Conservation (phyloP, 2,329 filamentous ascomycete species). For the Alternaria ventricosa region DNA sequence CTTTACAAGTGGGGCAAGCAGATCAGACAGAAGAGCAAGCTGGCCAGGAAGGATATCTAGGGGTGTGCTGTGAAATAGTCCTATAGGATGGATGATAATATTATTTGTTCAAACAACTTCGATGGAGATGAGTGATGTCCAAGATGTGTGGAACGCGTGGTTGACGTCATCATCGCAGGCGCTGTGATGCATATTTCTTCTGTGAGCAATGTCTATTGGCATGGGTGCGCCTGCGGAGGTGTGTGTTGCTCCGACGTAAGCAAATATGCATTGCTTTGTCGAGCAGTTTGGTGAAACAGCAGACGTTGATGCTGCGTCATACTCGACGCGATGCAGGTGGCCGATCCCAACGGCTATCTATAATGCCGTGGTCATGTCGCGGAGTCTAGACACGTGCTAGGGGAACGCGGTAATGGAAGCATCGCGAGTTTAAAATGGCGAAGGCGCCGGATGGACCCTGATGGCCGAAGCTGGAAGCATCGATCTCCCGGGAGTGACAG, state of each 20-base stretch:
- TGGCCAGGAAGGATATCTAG: slow-evolving; percentile 52
- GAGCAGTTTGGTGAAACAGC: not conserved
- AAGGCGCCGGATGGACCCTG: not conserved
- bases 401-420: not conserved
- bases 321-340: not conserved
- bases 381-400: not conserved
- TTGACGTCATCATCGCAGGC: slow-evolving; percentile 5
- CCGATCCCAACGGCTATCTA: not conserved
- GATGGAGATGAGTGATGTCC: not conserved
- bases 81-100: not conserved
- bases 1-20: slow-evolving; percentile 52
- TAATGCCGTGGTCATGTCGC: not conserved
- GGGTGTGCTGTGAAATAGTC: not conserved
- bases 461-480: not conserved
- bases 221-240: not conserved
- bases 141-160: not conserved
- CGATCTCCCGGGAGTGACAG: not conserved
- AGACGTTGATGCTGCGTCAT: not conserved
- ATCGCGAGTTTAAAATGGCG: not conserved
- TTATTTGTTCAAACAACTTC: not conserved
- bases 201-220: not conserved
- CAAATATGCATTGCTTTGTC: not conserved
- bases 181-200: not conserved
- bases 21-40: slow-evolving; percentile 51
- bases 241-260: not conserved